These are phyloP conservation scores for Kandelia obovata DNA, from an alignment of 345 rosid genomes.

Conservation along the genomic window DNA sequence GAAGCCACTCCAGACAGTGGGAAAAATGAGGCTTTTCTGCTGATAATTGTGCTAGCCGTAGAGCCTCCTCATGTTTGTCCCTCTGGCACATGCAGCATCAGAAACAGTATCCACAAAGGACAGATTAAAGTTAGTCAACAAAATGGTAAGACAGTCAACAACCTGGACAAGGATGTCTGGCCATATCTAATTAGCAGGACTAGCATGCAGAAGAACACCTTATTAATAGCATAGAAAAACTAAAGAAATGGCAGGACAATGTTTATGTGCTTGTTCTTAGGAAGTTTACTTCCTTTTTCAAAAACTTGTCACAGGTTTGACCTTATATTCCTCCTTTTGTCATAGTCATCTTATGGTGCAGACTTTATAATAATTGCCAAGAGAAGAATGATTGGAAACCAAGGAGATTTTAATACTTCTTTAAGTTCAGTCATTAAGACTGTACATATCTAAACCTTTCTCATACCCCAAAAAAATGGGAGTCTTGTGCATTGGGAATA, in stretches of 20 bases:
- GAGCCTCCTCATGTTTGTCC: constrained; percentile 83
- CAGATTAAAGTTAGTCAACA: not conserved
- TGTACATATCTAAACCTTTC: no score
- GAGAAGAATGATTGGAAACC: not conserved
- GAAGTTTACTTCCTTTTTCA: not conserved
- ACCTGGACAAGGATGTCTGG: not conserved
- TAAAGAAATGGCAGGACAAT: not conserved
- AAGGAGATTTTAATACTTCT: not conserved
- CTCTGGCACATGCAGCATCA: constrained; percentile 49
- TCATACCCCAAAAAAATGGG: no score
- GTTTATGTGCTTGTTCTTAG: no score
- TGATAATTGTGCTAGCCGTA: constrained; percentile 75
- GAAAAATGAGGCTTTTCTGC: constrained; percentile 97
- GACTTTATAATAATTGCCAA: not conserved
- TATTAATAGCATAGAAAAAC: not conserved
- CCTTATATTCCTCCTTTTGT: not conserved
- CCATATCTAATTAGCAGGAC: not conserved
- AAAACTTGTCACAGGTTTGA: not conserved
- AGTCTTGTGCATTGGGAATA: no score
- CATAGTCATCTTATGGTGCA: not conserved
- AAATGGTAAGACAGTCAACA: not conserved
- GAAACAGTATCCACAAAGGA: constrained; percentile 11
- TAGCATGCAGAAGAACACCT: not conserved
- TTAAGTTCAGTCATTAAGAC: no score
- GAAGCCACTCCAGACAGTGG: constrained; percentile 98